phyloP scores from a whole-genome alignment of 495 filamentous ascomycete genomes.

The Aspergillus nidulans region DNA sequence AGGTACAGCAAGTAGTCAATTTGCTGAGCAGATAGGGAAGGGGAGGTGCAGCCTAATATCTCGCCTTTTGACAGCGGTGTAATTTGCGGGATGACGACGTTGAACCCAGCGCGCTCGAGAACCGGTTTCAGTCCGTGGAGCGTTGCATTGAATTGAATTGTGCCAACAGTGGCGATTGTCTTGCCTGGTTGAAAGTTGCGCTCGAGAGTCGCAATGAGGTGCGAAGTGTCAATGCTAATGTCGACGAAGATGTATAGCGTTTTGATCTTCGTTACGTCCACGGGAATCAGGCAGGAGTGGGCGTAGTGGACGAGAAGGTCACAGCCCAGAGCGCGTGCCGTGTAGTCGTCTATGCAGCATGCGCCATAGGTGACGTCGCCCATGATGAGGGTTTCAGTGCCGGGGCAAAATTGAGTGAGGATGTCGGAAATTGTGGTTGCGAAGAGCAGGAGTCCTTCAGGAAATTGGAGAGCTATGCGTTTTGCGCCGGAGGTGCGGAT shows the following conservation, averaged over 20 bases:
- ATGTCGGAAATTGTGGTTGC: conserved; percentile 98
- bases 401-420: conserved; percentile 87
- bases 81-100: conserved; percentile 83
- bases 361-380: conserved; percentile 98
- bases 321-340: conserved; percentile 87
- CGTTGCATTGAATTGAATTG: conserved; percentile 97
- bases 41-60: conserved; percentile 93
- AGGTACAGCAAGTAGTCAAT: conserved; percentile 86
- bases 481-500: conserved; percentile 74
- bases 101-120: conserved; percentile 77
- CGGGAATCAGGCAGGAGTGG: conserved; percentile 92
- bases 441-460: conserved; percentile 91
- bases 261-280: conserved; percentile 91
- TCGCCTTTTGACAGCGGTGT: conserved; percentile 89
- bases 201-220: conserved; percentile 81
- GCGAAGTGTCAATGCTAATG: conserved; percentile 86
- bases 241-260: conserved; percentile 98
- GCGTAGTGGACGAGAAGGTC: conserved; percentile 97
- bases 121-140: conserved; percentile 74
- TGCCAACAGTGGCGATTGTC: conserved; percentile 88
- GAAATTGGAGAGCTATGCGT: conserved; percentile 89
- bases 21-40: conserved; percentile 53
- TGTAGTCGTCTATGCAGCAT: conserved; percentile 99
- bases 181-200: conserved; percentile 82
- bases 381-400: conserved; percentile 92